Conservation (phyloP, 768 basidiomycete genomes). For the Pilatotrama ljubarskyi region DNA sequence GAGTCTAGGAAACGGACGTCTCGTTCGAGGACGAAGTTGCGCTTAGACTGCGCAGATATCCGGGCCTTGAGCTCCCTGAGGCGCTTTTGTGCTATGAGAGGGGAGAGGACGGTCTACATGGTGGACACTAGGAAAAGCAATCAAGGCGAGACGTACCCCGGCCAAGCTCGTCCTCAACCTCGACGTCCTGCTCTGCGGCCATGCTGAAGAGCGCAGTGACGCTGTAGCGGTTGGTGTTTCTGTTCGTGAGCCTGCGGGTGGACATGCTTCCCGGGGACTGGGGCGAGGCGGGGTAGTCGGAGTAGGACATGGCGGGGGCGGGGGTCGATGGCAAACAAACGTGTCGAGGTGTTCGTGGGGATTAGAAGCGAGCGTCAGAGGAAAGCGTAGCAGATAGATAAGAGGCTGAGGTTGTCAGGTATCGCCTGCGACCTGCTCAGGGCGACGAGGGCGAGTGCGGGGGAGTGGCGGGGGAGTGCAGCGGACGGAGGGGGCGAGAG, state of each 20-base stretch:
- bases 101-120: not conserved
- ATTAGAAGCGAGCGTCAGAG: constrained; percentile 21
- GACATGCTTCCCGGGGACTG: constrained; percentile 64
- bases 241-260: constrained; percentile 77
- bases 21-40: constrained; percentile 98
- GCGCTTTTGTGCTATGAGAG: constrained; percentile 84
- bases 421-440: constrained; percentile 25
- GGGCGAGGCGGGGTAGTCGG: constrained; percentile 30
- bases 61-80: constrained; percentile 93
- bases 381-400: constrained; percentile 11
- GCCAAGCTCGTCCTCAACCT: constrained; percentile 95
- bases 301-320: constrained; percentile 31
- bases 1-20: constrained; percentile 98
- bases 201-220: constrained; percentile 96
- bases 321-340: constrained; percentile 12
- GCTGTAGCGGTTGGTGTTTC: constrained; percentile 95
- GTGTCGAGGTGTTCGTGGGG: constrained; percentile 6
- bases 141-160: constrained; percentile 60
- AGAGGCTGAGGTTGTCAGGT: constrained; percentile 9
- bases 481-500: not conserved
- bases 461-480: not conserved
- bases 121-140: not conserved
- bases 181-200: constrained; percentile 98
- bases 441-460: constrained; percentile 12
- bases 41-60: constrained; percentile 98